These are phyloP conservation scores for Suhomyces pyralidae DNA, from an alignment of 805 yeast genomes.

Conservation along the genomic window DNA sequence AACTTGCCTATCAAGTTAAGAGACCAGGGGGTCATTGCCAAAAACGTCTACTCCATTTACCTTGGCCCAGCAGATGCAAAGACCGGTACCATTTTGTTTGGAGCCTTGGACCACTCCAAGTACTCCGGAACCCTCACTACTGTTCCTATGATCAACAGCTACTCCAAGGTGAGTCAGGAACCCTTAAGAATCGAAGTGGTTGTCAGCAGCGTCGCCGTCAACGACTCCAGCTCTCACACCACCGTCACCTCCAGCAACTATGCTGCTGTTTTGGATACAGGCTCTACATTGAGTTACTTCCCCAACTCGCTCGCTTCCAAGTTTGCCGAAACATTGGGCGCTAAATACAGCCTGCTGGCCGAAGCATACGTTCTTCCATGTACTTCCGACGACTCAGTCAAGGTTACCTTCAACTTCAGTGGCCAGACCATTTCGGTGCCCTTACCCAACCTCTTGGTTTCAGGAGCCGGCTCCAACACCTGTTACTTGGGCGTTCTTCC, in stretches of 20 bases:
- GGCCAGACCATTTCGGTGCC: constrained; percentile 58
- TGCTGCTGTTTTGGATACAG: constrained; percentile 33
- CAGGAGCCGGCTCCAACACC: constrained; percentile 3
- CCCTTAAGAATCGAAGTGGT: constrained; percentile 52
- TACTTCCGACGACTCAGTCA: constrained; percentile 16
- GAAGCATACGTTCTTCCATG: constrained; percentile 52
- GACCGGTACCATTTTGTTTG: constrained; percentile 38
- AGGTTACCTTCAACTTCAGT: constrained; percentile 51
- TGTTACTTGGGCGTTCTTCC: constrained; percentile 20
- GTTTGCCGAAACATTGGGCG: constrained; percentile 38
- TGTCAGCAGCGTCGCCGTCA: constrained; percentile 34
- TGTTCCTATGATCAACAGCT: constrained; percentile 43
- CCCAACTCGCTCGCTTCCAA: constrained; percentile 35
- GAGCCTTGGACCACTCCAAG: constrained; percentile 44
- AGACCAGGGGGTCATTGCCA: constrained; percentile 30
- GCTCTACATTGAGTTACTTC: constrained; percentile 40
- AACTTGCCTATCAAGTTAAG: constrained; percentile 37
- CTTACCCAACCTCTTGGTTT: constrained; percentile 25
- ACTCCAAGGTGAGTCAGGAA: constrained; percentile 19
- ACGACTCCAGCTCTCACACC: constrained; percentile 8
- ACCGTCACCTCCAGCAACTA: constrained; percentile 16
- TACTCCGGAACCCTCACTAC: constrained; percentile 32
- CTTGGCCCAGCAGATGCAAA: constrained; percentile 24
- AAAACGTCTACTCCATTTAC: constrained; percentile 36
- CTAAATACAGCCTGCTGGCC: constrained; percentile 35